Percentiles rank a stretch among this genome's conserved stretches.
phyloP scores from a whole-genome alignment of 495 filamentous ascomycete species.

The Neurospora sp. region DNA sequence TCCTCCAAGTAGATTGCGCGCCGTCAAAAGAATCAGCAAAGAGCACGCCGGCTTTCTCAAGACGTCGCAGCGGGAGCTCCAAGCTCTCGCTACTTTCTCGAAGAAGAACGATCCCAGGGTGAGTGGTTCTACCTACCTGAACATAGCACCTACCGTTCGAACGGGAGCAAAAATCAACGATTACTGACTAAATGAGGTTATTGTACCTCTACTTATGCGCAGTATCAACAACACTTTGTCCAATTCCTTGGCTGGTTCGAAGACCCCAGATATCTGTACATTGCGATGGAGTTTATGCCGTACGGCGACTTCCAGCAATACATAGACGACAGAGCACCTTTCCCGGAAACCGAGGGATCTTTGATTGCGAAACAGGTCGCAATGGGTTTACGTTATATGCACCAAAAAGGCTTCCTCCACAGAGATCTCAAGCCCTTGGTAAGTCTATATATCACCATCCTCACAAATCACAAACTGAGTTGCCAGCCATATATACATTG shows the following conservation, averaged over 20 bases:
- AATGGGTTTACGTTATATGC: constrained; percentile 38
- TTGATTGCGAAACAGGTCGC: constrained; percentile 32
- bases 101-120: neutral
- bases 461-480: neutral
- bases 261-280: constrained; percentile 19
- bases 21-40: neutral
- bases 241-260: constrained; percentile 33
- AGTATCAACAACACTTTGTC: constrained; percentile 20
- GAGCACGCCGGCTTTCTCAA: neutral
- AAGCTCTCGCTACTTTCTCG: neutral
- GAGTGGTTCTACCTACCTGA: neutral
- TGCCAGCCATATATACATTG: neutral
- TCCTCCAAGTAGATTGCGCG: neutral
- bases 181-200: neutral
- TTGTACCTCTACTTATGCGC: neutral
- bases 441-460: neutral
- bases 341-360: constrained; percentile 25
- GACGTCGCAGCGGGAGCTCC: neutral
- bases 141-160: neutral
- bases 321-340: neutral
- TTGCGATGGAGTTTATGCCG: constrained; percentile 35
- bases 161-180: neutral
- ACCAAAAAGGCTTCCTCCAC: constrained; percentile 39
- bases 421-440: constrained; percentile 39
- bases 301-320: constrained; percentile 23